Evolutionary conservation across 1,139 yeast species (phyloP), one percentile per base, ranked within the genome.

Genomic region (Sugiyamaella pinicola): DNA sequence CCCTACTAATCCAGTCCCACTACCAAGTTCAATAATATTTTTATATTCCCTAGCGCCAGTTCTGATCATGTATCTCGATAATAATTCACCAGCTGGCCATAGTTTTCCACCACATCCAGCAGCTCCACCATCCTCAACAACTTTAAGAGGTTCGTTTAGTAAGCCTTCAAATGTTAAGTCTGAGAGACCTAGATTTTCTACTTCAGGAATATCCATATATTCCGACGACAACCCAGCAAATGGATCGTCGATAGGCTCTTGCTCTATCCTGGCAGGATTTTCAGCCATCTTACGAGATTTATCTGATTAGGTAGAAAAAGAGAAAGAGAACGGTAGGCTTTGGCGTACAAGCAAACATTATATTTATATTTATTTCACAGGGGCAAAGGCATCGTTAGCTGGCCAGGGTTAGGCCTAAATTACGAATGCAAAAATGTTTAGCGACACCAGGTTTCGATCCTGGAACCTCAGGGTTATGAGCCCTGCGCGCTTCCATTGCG

Each of bases 401-500:
- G n/a, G n/a, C n/a, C n/a, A n/a, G n/a, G n/a, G n/a, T n/a, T n/a
- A n/a, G n/a, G n/a, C n/a, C n/a, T n/a, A n/a, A n/a, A n/a, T n/a
- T n/a, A n/a, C n/a, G n/a, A n/a, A n/a, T n/a, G n/a, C n/a, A n/a
- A n/a, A n/a, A n/a, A n/a, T n/a, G n/a, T 56, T 34, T 87, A 88
- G 96, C 96, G 95, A 87, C 87, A 93, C 95, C 84, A 79, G 91
- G 96, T 89, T 87, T 89, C 96, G 96, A 89, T 89, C 96, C 95
- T 79, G 84, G 95, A 96, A 87, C 96, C 85, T 88, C 96, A 87
- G 96, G 96, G 96, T 89, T 89, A 89, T 88, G 95, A 86, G 95
- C 95, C 95, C 95, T 85, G 95, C 95, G 95, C 96, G 96, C 96
- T 87, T 86, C 95, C 96, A 83, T 96, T 87, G 96, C 96, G 96